Conservation (phyloP, 768 basidiomycete species). For the Holtermannia corniformis region DNA sequence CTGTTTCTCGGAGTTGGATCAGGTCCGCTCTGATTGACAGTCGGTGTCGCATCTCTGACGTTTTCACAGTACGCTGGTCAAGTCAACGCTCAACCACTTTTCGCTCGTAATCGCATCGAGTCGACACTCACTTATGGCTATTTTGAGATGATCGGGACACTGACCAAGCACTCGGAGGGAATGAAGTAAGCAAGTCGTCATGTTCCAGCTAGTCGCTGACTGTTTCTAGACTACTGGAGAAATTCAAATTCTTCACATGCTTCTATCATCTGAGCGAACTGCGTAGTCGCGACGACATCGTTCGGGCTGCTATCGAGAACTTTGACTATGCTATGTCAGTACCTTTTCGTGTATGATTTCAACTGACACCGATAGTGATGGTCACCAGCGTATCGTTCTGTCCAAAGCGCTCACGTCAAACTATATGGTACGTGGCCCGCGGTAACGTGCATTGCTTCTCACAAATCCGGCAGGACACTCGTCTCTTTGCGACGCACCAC, state of each 20-base stretch:
- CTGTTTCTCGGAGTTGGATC: slow-evolving; percentile 85
- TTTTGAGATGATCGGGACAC: slow-evolving; percentile 85
- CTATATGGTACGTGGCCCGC: slow-evolving; percentile 58
- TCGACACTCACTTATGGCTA: slow-evolving; percentile 83
- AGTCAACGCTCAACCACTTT: slow-evolving; percentile 40
- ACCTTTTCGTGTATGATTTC: neutral
- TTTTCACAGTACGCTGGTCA: slow-evolving; percentile 16
- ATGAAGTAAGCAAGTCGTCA: slow-evolving; percentile 67
- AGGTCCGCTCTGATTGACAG: slow-evolving; percentile 48
- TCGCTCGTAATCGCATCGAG: slow-evolving; percentile 71
- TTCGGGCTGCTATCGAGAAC: slow-evolving; percentile 80
- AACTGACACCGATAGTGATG: slow-evolving; percentile 54
- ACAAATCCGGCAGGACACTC: slow-evolving; percentile 55
- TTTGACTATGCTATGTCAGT: slow-evolving; percentile 81
- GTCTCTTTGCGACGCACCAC: slow-evolving; percentile 78
- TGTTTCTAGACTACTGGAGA: slow-evolving; percentile 68
- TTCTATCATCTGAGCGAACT: slow-evolving; percentile 93
- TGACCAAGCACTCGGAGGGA: slow-evolving; percentile 82
- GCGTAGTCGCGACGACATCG: slow-evolving; percentile 79
- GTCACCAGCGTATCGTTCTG: slow-evolving; percentile 83
- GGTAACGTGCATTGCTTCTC: neutral
- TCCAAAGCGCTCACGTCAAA: slow-evolving; percentile 91
- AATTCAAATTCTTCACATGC: slow-evolving; percentile 84
- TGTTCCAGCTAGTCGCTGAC: too few species aligned
- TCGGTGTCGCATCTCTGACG: neutral